Percentiles rank a stretch among this genome's conserved stretches.
These are phyloP conservation scores for Auricularia heimuer DNA, from an alignment of 768 basidiomycete species.

Conservation along the genomic window DNA sequence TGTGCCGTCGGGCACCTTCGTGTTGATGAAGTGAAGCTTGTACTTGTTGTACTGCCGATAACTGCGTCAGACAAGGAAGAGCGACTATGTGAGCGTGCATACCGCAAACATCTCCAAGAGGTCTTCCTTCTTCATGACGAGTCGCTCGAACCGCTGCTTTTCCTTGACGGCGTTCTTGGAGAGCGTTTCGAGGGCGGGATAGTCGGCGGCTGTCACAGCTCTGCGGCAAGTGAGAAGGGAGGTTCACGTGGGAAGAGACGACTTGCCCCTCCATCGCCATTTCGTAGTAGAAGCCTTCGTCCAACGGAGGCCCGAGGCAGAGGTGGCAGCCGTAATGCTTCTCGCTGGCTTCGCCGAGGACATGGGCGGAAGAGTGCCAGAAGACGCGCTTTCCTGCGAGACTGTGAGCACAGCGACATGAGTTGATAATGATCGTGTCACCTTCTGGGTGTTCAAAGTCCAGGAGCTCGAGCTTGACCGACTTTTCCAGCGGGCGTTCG, in stretches of 20 bases:
- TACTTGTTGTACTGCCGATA: slow-evolving; percentile 87
- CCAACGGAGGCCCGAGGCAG: slow-evolving; percentile 92
- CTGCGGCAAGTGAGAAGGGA: no score
- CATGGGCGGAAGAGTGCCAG: slow-evolving; percentile 99
- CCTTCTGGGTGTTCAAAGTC: slow-evolving; percentile 93
- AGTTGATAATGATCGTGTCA: slow-evolving; percentile 12
- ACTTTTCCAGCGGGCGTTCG: slow-evolving; percentile 83
- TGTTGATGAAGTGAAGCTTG: slow-evolving; percentile 90
- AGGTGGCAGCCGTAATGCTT: slow-evolving; percentile 95
- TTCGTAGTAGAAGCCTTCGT: slow-evolving; percentile 99
- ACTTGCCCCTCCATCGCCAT: slow-evolving; percentile 60
- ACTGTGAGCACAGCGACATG: not conserved
- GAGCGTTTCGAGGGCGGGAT: slow-evolving; percentile 80
- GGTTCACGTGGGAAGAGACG: not conserved
- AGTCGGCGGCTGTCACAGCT: slow-evolving; percentile 72
- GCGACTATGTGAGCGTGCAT: slow-evolving; percentile 16
- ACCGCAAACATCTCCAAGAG: slow-evolving; percentile 94
- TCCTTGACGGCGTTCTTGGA: slow-evolving; percentile 87
- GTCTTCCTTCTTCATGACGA: slow-evolving; percentile 90
- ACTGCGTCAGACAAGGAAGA: not conserved
- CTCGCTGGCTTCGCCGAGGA: slow-evolving; percentile 93
- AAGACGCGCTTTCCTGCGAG: slow-evolving; percentile 84
- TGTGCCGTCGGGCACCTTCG: slow-evolving; percentile 91
- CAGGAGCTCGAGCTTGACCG: slow-evolving; percentile 71
- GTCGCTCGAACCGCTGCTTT: slow-evolving; percentile 92